Evolutionary conservation across 495 filamentous ascomycete species (phyloP).

Genomic region (Daldinia bambusicola): DNA sequence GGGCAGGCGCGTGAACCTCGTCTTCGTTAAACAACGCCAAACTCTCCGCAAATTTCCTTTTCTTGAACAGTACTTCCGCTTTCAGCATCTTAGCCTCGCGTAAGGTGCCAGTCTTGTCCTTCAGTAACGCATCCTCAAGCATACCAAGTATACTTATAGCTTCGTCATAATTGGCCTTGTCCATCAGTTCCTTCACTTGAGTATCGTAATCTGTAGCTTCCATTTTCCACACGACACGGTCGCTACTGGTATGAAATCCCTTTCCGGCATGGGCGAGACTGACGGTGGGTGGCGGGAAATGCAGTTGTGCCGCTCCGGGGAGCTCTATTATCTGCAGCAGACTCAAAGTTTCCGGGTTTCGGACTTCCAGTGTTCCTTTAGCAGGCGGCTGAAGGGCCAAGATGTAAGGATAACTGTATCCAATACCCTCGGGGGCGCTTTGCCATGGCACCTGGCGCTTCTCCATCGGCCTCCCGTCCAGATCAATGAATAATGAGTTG

Average conservation of each 20-base stretch:
- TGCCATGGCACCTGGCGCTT: slow-evolving; percentile 92
- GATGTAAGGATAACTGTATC: slow-evolving; percentile 96
- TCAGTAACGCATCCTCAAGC: slow-evolving; percentile 90
- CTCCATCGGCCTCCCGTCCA: slow-evolving; percentile 81
- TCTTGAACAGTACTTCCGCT: slow-evolving; percentile 82
- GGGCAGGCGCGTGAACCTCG: slow-evolving; percentile 86
- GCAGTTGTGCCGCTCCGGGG: slow-evolving; percentile 80
- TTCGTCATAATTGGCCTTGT: slow-evolving; percentile 83
- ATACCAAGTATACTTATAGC: slow-evolving; percentile 88
- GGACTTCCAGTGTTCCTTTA: slow-evolving; percentile 87
- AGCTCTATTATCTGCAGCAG: slow-evolving; percentile 86
- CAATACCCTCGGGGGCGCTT: slow-evolving; percentile 85
- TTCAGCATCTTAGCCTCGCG: slow-evolving; percentile 90
- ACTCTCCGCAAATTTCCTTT: slow-evolving; percentile 85
- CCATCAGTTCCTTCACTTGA: slow-evolving; percentile 86
- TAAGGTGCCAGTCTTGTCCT: slow-evolving; percentile 81
- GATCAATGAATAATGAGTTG: slow-evolving; percentile 90
- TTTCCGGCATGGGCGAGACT: slow-evolving; percentile 94
- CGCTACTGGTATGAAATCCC: slow-evolving; percentile 89
- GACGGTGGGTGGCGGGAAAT: slow-evolving; percentile 93
- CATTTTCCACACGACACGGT: slow-evolving; percentile 95
- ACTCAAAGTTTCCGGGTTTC: slow-evolving; percentile 91
- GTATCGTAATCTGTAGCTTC: slow-evolving; percentile 90
- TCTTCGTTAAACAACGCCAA: slow-evolving; percentile 85
- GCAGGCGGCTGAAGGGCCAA: slow-evolving; percentile 83